Evolutionary conservation across 306 rosid species (phyloP).

Genomic region (Trifolium subterraneum): DNA sequence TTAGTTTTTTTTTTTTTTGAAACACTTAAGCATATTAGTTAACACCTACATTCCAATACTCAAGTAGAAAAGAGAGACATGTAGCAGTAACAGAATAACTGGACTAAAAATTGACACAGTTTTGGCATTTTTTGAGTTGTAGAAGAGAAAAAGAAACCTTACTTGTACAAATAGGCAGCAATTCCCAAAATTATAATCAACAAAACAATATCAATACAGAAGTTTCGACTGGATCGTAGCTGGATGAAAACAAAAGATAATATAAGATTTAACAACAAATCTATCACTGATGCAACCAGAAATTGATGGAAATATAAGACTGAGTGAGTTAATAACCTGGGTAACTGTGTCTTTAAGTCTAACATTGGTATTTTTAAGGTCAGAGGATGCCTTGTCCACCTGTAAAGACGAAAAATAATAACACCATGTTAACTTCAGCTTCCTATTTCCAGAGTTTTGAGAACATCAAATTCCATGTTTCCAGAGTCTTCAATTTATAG

Average conservation of each 20-base stretch:
- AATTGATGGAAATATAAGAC: conserved; percentile 22
- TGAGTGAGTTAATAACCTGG: conserved; percentile 62
- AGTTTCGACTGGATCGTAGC: conserved; percentile 95
- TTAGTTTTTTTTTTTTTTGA: too few relatives aligned
- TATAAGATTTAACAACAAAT: conserved; percentile 45
- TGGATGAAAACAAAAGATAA: conserved; percentile 50
- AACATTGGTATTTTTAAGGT: conserved; percentile 92
- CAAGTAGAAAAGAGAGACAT: conserved; percentile 12
- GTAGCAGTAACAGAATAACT: background rate
- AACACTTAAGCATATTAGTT: background rate
- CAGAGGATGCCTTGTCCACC: conserved; percentile 91
- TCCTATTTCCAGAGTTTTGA: conserved; percentile 30
- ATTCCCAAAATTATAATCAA: conserved; percentile 89
- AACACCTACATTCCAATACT: conserved; percentile 25
- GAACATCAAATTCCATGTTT: background rate
- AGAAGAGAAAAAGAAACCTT: conserved; percentile 51
- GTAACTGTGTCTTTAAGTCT: conserved; percentile 89
- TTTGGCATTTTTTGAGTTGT: conserved; percentile 16
- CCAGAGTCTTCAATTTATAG: background rate
- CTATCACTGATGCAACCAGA: conserved; percentile 2
- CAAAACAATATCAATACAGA: conserved; percentile 91
- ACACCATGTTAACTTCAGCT: conserved; percentile 28
- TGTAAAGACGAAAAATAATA: conserved; percentile 42
- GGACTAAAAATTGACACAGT: conserved; percentile 16
- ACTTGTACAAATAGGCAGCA: conserved; percentile 97